These are phyloP conservation scores for Calendula officinalis DNA, from an alignment of 129 eudicot species.

Conservation along the genomic window DNA sequence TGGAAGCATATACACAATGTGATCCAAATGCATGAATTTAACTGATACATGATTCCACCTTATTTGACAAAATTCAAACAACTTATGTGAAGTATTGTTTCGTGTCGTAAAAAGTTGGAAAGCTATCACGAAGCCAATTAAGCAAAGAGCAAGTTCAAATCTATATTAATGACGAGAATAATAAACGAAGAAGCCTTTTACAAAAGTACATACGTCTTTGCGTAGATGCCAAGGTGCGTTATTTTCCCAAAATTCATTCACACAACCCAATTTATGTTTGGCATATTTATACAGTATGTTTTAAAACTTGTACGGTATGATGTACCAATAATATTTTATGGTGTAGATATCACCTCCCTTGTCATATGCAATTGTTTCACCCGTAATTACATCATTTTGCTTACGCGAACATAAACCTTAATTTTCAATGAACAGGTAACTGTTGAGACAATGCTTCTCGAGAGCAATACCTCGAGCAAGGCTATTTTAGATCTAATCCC, in stretches of 20 bases:
- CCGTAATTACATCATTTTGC: background rate
- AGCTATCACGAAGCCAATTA: slow-evolving; percentile 78
- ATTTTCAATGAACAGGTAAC: slow-evolving; percentile 38
- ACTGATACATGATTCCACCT: too few species aligned
- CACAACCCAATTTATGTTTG: too few species aligned
- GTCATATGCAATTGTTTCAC: too few species aligned
- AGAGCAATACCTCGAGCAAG: slow-evolving; percentile 66
- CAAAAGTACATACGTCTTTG: slow-evolving; percentile 76
- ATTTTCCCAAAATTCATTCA: background rate
- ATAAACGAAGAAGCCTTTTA: slow-evolving; percentile 63
- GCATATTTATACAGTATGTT: too few species aligned
- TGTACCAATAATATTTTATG: too few species aligned
- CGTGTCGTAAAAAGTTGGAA: slow-evolving; percentile 55
- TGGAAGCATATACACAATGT: too few species aligned
- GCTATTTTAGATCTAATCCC: slow-evolving; percentile 68
- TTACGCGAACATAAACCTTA: background rate
- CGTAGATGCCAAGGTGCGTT: slow-evolving; percentile 63
- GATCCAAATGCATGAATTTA: background rate
- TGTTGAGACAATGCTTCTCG: slow-evolving; percentile 86
- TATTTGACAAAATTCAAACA: background rate
- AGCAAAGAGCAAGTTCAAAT: slow-evolving; percentile 68
- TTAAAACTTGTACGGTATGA: too few species aligned
- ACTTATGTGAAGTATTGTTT: slow-evolving; percentile 1
- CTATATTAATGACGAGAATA: slow-evolving; percentile 74
- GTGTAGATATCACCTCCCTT: too few species aligned